Percentiles rank a stretch among this genome's conserved stretches.
These are phyloP conservation scores for Lachnellula willkommii DNA, from an alignment of 2,329 filamentous ascomycete genomes.

Conservation along the genomic window DNA sequence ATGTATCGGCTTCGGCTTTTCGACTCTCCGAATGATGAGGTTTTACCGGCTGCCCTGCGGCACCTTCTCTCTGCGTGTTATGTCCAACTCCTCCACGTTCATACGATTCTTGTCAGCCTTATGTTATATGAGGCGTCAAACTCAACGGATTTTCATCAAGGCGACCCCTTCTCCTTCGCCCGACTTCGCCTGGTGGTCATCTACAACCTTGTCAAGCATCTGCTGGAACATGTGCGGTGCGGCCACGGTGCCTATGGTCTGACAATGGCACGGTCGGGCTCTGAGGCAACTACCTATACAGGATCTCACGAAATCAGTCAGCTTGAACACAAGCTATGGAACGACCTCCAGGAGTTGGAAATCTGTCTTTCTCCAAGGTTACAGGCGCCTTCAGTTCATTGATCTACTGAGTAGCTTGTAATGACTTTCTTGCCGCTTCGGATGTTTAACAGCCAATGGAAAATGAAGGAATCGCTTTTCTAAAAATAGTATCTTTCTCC, in stretches of 20 bases:
- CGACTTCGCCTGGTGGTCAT: conserved; percentile 4
- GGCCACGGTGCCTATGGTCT: conserved; percentile 6
- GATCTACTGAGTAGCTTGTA: neutral
- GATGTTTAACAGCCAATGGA: conserved; percentile 7
- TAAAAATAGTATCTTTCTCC: conserved; percentile 8
- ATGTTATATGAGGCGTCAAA: conserved; percentile 7
- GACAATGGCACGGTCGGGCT: conserved; percentile 1
- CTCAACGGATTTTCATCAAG: conserved; percentile 3
- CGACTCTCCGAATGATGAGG: conserved; percentile 4
- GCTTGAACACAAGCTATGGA: conserved; percentile 7
- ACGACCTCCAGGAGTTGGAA: conserved; percentile 5
- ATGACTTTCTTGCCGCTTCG: conserved; percentile 4
- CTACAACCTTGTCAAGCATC: conserved; percentile 7
- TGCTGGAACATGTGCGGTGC: conserved; percentile 2
- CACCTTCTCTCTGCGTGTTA: conserved; percentile 6
- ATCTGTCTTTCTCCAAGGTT: conserved; percentile 6
- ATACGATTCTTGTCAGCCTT: conserved; percentile 3
- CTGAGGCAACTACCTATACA: neutral
- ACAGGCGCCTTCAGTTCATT: conserved; percentile 3
- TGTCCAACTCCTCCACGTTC: conserved; percentile 6
- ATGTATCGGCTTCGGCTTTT: conserved; percentile 6
- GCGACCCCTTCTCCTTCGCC: conserved; percentile 5
- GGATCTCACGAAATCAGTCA: conserved; percentile 6
- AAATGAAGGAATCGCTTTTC: conserved; percentile 6
- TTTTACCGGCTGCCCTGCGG: conserved; percentile 4